Base-by-base conservation (phyloP, 2,329 filamentous ascomycete genomes). In the Curvularia verruculosa region DNA sequence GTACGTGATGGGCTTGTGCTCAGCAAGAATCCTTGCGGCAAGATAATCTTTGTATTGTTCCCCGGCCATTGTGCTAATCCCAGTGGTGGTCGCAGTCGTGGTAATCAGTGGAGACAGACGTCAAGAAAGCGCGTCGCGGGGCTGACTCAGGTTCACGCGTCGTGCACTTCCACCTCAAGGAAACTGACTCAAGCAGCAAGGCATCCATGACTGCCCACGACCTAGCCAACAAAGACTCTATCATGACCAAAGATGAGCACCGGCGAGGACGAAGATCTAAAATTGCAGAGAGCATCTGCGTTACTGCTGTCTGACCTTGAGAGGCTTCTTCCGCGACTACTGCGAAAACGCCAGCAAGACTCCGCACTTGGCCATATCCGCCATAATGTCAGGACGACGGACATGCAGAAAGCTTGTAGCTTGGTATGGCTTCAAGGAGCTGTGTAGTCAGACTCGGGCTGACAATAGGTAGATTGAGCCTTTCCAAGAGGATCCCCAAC, bases 401-500 rank as follows among this genome's bases (percentile, higher is more conserved):
- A 82, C 43, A 69, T 82, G 57, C 65, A 77, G 49, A 74, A 69
- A 59, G 67, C 80, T 29, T 72, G 78, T 47, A 57, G 63, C 45
- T 59, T 75, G 54, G 75, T 76, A 69, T 21, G 51, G 40, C 47
- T 34, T 18, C 24, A 13, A 3, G 28, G 41, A 21, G 6, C 3
- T 41, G 15, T 6, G 9, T 13, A 31, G n/a, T 2, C 19, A 18
- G n/a, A 29, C 37, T 15, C 52, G 63, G 24, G 62, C 55, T 52
- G 31, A 41, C 23, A 3, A 7, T 12, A 3, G 1, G 9, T 50
- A 80, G 76, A 85, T 99, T 48, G 92, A 97, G 66, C 87, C 90
- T 1, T 99, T 98, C 67, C 94, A 98, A 81, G 93, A 97, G 80
- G 89, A 96, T 64, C 95, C 95, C 18, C 95, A 99, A 75, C 84